Percentiles rank a stretch among this genome's conserved stretches.
Evolutionary conservation across 1,284 basidiomycete genomes (phyloP).

Genomic region (Puccinia polysora): DNA sequence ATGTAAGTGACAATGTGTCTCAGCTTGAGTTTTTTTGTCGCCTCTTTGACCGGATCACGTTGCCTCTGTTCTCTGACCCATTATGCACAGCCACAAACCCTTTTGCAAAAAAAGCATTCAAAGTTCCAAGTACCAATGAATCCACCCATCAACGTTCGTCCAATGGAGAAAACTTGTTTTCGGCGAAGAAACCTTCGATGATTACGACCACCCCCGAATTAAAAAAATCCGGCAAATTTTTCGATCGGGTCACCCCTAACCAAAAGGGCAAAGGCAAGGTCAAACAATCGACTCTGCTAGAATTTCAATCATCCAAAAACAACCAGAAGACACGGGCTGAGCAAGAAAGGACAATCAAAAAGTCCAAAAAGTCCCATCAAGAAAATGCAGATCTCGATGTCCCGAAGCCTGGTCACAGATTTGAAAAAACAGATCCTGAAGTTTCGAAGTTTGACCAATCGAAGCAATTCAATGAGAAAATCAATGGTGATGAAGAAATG

Average conservation of each 20-base stretch:
- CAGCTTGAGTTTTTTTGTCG: not conserved
- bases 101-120: conserved; percentile 22
- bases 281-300: conserved; percentile 25
- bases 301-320: not conserved
- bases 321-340: not conserved
- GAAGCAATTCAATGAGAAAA: no score
- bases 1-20: conserved; percentile 2
- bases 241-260: conserved; percentile 7
- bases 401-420: not conserved
- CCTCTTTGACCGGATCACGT: not conserved
- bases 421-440: not conserved
- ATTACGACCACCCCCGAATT: not conserved
- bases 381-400: not conserved
- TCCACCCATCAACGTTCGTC: not conserved
- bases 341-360: conserved; percentile 4
- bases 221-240: conserved; percentile 29
- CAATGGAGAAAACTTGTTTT: not conserved
- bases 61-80: not conserved
- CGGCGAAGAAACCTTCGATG: not conserved
- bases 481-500: not conserved
- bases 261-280: not conserved
- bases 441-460: not conserved
- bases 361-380: conserved; percentile 6
- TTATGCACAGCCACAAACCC: conserved; percentile 20
- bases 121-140: not conserved